Evolutionary conservation across 148 eudicot species (phyloP), one percentile per base, ranked within the genome.

Genomic region (Hydrangea macrophylla): DNA sequence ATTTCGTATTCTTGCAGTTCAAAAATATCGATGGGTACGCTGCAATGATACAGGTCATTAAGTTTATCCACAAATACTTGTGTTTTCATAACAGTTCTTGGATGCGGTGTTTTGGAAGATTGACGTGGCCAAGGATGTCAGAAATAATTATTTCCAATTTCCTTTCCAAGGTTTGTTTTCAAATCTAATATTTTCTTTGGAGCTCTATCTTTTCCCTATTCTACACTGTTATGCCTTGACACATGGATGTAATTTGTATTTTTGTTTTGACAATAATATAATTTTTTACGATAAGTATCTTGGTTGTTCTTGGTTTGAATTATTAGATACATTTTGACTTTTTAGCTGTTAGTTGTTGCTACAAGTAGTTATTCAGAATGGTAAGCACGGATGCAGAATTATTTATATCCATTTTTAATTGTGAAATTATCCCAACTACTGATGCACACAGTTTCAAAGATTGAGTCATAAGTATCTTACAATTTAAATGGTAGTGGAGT

Each of bases 71-170:
- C 77, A 79, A 71, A 62, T 74, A 65, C 53, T 60, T 94, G 64
- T 90, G 97, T 82, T 83, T 81, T 71, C 69, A 76, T 75, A 85
- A 83, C 76, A 80, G 83, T 64, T 61, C 72, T 13, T 90, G 97
- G 99, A 88, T 87, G 97, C 80, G 78, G 58, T 77, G 78, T 75
- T 88, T 94, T 81, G 99, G 99, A 71, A 90, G 82, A 80, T 76
- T 94, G 81, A 88, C 95, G 45, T 94, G 99, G 99, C 97, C 96
- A 53, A 87, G 97, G 84, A 86, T 94, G 96, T 90, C 96, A 58
- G 92, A 90, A 75, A 75, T 88, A 65, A 87, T 94, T 48, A 91
- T 94, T 73, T 79, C 89, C 10, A 90, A 85, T 70, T 85, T 88
- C 82, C 89, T 94, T 57, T 83, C 96, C 51, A 87, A 88, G 92